A percentile compares a stretch with the other conserved stretches of the same genome.
These are phyloP conservation scores for Phascolomyces articulosus DNA, from an alignment of 371 early-diverging fungal species.

Conservation along the genomic window DNA sequence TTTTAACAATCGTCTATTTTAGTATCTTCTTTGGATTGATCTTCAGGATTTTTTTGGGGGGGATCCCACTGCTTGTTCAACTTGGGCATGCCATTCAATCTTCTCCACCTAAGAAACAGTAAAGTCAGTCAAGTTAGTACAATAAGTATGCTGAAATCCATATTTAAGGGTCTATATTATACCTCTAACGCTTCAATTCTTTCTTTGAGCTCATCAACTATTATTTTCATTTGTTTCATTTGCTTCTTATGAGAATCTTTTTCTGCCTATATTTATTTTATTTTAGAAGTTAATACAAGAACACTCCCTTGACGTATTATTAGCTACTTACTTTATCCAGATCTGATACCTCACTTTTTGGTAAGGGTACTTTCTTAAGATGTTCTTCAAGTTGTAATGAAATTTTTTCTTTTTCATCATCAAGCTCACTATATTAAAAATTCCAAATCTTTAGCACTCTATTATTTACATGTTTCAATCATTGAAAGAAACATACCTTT, in stretches of 20 bases:
- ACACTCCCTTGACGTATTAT: neutral
- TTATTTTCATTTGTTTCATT: constrained; percentile 14
- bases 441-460: no score
- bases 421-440: neutral
- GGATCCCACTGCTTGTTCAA: neutral
- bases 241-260: constrained; percentile 14
- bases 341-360: neutral
- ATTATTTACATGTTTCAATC: no score
- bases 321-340: neutral
- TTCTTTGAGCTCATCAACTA: constrained; percentile 21
- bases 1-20: no score
- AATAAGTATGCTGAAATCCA: no score
- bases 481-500: no score
- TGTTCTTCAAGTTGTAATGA: neutral
- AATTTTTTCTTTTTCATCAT: constrained; percentile 6
- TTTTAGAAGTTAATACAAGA: neutral
- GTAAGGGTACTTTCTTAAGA: neutral
- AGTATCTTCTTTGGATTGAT: neutral
- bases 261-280: neutral
- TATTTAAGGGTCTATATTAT: neutral
- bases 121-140: no score
- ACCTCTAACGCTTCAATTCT: constrained; percentile 35
- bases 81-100: constrained; percentile 29
- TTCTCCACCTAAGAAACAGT: constrained; percentile 34
- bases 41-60: neutral